Base-by-base conservation (phyloP, 208 protist genomes). In the Crithidia brevicula region DNA sequence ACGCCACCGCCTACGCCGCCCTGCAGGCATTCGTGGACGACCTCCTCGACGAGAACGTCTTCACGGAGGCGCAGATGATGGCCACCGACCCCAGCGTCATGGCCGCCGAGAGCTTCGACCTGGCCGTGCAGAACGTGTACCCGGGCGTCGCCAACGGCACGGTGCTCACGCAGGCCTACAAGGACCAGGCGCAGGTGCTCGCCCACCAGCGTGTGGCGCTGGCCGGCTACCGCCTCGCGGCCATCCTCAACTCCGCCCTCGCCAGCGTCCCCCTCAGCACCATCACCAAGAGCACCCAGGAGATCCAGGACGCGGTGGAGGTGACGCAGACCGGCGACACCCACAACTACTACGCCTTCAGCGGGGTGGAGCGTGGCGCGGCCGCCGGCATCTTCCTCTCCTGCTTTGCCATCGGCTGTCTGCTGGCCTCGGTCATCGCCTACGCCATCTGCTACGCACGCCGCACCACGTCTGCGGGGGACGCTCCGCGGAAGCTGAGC, bases 81-180 rank as follows among this genome's bases (percentile, higher is more conserved):
- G 56, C 52, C 25, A 79, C 42, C n/a, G 73, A 81, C 45, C 18
- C 50, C n/a, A 59, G 42, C 40, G 46, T 61, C 22, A 83, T 85
- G 62, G 78, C 72, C 3, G 33, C 49, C 1, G 84, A 90, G 56
- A 80, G 78, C 57, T 79, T 70, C 58, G 61, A 77, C 4, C 7
- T 71, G 28, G 84, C 78, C 11, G 49, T 79, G 36, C 42, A 75
- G 30, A 27, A 77, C 34, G 78, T 65, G 9, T 90, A 90, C 64
- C 53, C 69, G n/a, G 78, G 77, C 38, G 57, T 80, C 25, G 28
- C 20, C 13, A 47, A 82, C 60, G 67, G 76, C 31, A 65, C 31
- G 20, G 50, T 62, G 23, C 31, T 90, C 16, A 64, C 40, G 3
- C 47, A 72, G 5, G 40, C 64, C 5, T 89, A 89, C 74, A 46